A percentile compares a stretch with the other conserved stretches of the same genome.
Conservation (phyloP, 2,329 filamentous ascomycete genomes). For the Penicillium sp. region DNA sequence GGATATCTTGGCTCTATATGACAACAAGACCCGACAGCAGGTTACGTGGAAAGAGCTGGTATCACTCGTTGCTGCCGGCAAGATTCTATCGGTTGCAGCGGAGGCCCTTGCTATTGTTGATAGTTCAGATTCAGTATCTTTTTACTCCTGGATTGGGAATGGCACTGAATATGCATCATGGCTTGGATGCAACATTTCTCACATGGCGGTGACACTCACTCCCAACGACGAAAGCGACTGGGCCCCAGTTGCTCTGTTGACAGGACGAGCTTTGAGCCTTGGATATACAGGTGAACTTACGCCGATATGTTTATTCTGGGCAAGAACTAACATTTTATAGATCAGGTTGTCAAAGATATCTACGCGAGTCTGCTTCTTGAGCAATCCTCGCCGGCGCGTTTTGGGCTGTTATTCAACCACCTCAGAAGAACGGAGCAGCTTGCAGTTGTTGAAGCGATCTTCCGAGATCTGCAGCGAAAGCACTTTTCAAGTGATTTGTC, state of each 20-base stretch:
- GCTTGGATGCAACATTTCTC: constrained; percentile 65
- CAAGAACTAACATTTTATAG: constrained; percentile 30
- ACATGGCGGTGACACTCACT: constrained; percentile 46
- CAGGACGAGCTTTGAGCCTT: constrained; percentile 63
- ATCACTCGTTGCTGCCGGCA: constrained; percentile 60
- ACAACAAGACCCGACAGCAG: constrained; percentile 47
- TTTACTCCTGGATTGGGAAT: constrained; percentile 61
- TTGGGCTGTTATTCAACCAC: constrained; percentile 41
- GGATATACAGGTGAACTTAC: constrained; percentile 65
- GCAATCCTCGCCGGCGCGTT: constrained; percentile 25
- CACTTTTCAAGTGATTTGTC: constrained; percentile 34
- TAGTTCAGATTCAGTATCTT: constrained; percentile 24
- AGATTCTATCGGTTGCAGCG: constrained; percentile 57
- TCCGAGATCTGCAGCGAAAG: constrained; percentile 45
- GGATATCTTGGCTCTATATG: constrained; percentile 44
- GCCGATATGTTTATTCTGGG: neutral
- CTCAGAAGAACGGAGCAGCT: constrained; percentile 53
- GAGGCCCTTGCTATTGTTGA: constrained; percentile 51
- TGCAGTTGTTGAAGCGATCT: constrained; percentile 45
- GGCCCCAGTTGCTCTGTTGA: constrained; percentile 46
- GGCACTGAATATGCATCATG: constrained; percentile 67
- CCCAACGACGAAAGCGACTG: constrained; percentile 29
- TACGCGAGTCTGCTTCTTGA: constrained; percentile 39
- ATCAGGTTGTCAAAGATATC: constrained; percentile 42
- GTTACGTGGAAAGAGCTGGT: constrained; percentile 64